A percentile compares a stretch with the other conserved stretches of the same genome.
These are phyloP conservation scores for Wickerhamomyces xylosicus DNA, from an alignment of 805 yeast species.

Conservation along the genomic window DNA sequence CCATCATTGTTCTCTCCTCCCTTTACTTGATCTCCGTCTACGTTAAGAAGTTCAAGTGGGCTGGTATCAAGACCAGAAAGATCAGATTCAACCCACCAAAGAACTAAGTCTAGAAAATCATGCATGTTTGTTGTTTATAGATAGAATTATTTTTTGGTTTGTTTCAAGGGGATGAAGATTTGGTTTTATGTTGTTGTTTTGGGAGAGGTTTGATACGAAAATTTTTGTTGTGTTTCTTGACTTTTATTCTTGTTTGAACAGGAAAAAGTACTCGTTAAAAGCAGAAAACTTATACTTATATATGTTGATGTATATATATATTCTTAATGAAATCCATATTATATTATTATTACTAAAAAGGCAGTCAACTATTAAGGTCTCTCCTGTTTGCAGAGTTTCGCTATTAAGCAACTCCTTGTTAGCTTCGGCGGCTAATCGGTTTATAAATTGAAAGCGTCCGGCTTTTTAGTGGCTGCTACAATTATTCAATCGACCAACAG, in stretches of 20 bases:
- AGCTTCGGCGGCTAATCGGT: no score
- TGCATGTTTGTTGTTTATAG: not conserved
- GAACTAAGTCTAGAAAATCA: slow-evolving; percentile 27
- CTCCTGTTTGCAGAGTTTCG: no score
- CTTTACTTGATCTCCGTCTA: slow-evolving; percentile 76
- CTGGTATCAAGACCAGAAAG: slow-evolving; percentile 91
- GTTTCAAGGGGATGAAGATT: not conserved
- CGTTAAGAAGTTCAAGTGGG: slow-evolving; percentile 98
- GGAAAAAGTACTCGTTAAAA: not conserved
- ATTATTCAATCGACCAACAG: no score
- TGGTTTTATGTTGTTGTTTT: slow-evolving; percentile 1
- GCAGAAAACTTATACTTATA: no score
- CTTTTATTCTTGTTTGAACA: no score
- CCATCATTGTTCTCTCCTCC: slow-evolving; percentile 67
- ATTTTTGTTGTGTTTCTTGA: not conserved
- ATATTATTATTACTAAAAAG: no score
- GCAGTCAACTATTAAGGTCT: no score
- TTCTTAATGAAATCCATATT: not conserved
- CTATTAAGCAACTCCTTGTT: no score
- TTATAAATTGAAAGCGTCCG: no score
- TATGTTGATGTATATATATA: not conserved
- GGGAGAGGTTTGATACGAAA: no score
- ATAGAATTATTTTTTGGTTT: not conserved
- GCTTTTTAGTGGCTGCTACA: no score
- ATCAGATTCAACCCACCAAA: slow-evolving; percentile 88